These are phyloP conservation scores for Podospora tetraspora DNA, from an alignment of 495 filamentous ascomycete genomes.

Conservation along the genomic window DNA sequence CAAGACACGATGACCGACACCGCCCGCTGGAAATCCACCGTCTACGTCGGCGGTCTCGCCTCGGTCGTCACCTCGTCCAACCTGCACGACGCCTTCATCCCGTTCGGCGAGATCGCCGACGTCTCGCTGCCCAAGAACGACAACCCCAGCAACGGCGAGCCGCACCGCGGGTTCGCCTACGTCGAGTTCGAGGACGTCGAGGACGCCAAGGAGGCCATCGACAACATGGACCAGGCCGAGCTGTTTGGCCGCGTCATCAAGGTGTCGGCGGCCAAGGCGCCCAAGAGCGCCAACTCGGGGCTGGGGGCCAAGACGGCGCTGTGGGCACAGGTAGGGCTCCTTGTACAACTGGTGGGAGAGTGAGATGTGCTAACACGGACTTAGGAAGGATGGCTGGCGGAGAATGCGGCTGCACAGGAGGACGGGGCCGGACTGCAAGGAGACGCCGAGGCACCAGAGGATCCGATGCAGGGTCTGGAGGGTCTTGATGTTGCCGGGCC, in stretches of 20 bases:
- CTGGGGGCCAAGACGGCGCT: conserved; percentile 91
- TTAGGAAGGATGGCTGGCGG: conserved; percentile 88
- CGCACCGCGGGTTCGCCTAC: conserved; percentile 91
- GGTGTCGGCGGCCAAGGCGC: conserved; percentile 85
- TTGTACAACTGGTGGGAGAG: not conserved
- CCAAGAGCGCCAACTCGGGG: conserved; percentile 81
- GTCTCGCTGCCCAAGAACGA: conserved; percentile 85
- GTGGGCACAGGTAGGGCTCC: conserved; percentile 80
- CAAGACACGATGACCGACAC: conserved; percentile 61
- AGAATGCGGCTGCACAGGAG: conserved; percentile 85
- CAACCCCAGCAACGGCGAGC: conserved; percentile 57
- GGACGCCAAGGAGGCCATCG: conserved; percentile 91
- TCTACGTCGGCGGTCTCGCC: conserved; percentile 88
- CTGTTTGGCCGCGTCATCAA: conserved; percentile 90
- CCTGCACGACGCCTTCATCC: conserved; percentile 86
- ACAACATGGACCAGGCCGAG: conserved; percentile 98
- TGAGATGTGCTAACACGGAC: conserved; percentile 1
- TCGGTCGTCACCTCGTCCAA: conserved; percentile 65
- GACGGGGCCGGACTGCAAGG: conserved; percentile 62
- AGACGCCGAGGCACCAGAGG: conserved; percentile 54
- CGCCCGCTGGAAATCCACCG: conserved; percentile 78
- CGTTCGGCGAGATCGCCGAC: conserved; percentile 90
- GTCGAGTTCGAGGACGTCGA: conserved; percentile 84
- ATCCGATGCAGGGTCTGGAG: conserved; percentile 95
- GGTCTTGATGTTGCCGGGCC: conserved; percentile 91